These are phyloP conservation scores for Rhizophora apiculata DNA, from an alignment of 345 rosid genomes.

Conservation along the genomic window DNA sequence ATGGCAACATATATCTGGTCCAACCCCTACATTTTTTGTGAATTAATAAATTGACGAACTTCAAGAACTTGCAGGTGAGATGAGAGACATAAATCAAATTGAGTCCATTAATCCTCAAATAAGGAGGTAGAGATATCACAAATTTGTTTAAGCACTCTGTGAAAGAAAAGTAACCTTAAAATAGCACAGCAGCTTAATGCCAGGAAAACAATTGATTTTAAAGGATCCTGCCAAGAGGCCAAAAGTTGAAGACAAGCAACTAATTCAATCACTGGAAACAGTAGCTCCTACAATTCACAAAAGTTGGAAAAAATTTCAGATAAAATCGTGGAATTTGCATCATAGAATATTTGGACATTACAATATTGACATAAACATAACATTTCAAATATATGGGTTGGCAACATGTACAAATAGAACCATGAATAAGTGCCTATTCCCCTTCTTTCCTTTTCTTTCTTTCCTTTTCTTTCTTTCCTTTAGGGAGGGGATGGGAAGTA, in stretches of 20 bases:
- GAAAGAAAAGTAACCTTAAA: slow-evolving; percentile 37
- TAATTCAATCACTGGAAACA: slow-evolving; percentile 59
- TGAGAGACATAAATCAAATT: no score
- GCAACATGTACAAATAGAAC: background rate
- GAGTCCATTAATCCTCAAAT: no score
- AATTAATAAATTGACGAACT: background rate
- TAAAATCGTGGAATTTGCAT: background rate
- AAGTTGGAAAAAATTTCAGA: background rate
- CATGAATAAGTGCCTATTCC: background rate
- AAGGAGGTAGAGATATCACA: background rate
- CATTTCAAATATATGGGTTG: background rate
- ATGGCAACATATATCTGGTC: slow-evolving; percentile 60
- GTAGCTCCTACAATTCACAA: slow-evolving; percentile 54
- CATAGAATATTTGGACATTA: background rate
- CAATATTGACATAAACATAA: background rate
- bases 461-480: no score
- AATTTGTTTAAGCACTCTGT: background rate
- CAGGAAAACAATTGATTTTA: slow-evolving; percentile 58
- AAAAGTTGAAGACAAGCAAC: slow-evolving; percentile 40
- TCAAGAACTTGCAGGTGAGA: no score
- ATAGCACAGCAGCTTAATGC: slow-evolving; percentile 40
- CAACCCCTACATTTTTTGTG: slow-evolving; percentile 54
- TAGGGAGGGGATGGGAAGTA: no score
- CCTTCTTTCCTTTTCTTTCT: no score
- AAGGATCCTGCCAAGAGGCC: slow-evolving; percentile 73